A percentile compares a stretch with the other conserved stretches of the same genome.
Conservation (phyloP, 1,284 basidiomycete species). For the Sanghuangporus weigelae region DNA sequence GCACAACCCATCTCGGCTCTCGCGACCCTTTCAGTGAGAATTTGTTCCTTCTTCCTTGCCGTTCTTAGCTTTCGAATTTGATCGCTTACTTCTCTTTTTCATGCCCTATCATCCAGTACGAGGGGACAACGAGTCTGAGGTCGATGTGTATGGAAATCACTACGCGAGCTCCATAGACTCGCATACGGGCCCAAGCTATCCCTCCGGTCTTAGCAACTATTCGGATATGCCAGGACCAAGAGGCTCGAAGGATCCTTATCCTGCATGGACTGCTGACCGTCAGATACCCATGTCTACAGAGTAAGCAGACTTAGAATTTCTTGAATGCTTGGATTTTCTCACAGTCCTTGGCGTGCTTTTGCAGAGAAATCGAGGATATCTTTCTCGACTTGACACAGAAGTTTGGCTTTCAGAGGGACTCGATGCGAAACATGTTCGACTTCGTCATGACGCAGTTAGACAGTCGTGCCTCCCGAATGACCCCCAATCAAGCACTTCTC, state of each 20-base stretch:
- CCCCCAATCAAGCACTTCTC: slow-evolving; percentile 92
- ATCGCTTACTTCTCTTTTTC: slow-evolving; percentile 16
- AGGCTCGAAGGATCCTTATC: slow-evolving; percentile 72
- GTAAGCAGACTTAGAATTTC: slow-evolving; percentile 7
- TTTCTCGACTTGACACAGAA: slow-evolving; percentile 98
- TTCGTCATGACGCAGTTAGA: slow-evolving; percentile 98
- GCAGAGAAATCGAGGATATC: slow-evolving; percentile 91
- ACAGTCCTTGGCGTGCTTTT: neutral
- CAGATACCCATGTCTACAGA: slow-evolving; percentile 97
- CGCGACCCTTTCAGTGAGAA: slow-evolving; percentile 23
- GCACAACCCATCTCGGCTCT: slow-evolving; percentile 23
- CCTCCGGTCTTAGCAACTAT: slow-evolving; percentile 50
- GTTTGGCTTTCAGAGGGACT: slow-evolving; percentile 97
- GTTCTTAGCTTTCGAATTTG: neutral
- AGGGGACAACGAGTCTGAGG: slow-evolving; percentile 34
- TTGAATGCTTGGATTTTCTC: neutral
- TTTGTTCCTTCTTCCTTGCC: neutral
- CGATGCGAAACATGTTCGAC: slow-evolving; percentile 94
- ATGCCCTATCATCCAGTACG: slow-evolving; percentile 23
- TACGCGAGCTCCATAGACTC: slow-evolving; percentile 35
- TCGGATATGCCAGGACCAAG: slow-evolving; percentile 48
- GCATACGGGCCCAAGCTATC: slow-evolving; percentile 33
- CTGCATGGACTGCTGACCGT: slow-evolving; percentile 91
- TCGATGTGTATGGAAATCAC: slow-evolving; percentile 36
- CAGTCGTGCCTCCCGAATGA: slow-evolving; percentile 96